Conservation (phyloP, 2,329 filamentous ascomycete genomes). For the Coniochaeta sp. region DNA sequence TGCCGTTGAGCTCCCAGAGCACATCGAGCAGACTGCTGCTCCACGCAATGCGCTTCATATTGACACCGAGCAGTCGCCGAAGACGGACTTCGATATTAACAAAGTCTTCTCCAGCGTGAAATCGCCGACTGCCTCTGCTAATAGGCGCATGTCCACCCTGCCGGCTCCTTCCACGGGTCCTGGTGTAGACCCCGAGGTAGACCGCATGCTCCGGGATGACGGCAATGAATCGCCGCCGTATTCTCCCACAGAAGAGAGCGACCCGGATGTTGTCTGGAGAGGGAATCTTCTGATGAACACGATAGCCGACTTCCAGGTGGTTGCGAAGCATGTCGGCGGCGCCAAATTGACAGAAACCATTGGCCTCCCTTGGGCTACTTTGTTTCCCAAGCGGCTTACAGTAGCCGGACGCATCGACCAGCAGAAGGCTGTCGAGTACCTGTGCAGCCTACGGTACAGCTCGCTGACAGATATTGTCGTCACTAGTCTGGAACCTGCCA, state of each 20-base stretch:
- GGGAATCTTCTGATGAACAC: slow-evolving; percentile 70
- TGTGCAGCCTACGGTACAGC: slow-evolving; percentile 79
- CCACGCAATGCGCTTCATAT: slow-evolving; percentile 26
- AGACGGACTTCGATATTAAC: slow-evolving; percentile 70
- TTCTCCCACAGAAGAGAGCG: slow-evolving; percentile 67
- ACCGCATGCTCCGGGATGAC: slow-evolving; percentile 78
- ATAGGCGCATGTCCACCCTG: slow-evolving; percentile 40
- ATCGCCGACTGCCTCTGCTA: slow-evolving; percentile 53
- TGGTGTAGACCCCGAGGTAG: slow-evolving; percentile 79
- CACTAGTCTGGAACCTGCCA: slow-evolving; percentile 60
- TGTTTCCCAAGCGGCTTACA: slow-evolving; percentile 63
- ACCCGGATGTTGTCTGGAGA: slow-evolving; percentile 71
- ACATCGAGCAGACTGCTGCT: slow-evolving; percentile 10
- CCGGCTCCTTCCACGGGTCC: slow-evolving; percentile 41
- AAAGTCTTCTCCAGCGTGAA: slow-evolving; percentile 79
- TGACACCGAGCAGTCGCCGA: slow-evolving; percentile 44
- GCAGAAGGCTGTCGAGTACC: slow-evolving; percentile 79
- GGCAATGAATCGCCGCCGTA: slow-evolving; percentile 75
- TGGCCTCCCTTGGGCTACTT: slow-evolving; percentile 54
- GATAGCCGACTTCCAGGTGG: slow-evolving; percentile 66
- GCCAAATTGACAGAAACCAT: slow-evolving; percentile 63
- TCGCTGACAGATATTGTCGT: slow-evolving; percentile 78
- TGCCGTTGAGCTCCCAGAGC: slow-evolving; percentile 17
- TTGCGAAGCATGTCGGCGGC: slow-evolving; percentile 78
- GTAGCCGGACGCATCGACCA: slow-evolving; percentile 77